Percentiles rank a stretch among this genome's conserved stretches.
These are phyloP conservation scores for Aspergillus sojae DNA, from an alignment of 2,329 filamentous ascomycete genomes.

Conservation along the genomic window DNA sequence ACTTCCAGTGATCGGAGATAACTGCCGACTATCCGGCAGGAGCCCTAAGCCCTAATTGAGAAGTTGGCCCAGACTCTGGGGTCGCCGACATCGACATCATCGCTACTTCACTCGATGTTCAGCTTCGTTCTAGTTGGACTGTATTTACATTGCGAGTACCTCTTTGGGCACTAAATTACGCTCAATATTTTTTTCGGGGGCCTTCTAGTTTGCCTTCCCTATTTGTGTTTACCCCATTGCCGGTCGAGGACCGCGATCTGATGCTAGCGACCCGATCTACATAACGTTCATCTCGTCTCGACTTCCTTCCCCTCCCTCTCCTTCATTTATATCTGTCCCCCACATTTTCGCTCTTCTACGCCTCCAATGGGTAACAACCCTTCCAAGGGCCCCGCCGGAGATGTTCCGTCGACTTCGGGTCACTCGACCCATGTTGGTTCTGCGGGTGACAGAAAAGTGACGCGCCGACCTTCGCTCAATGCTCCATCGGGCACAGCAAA, in stretches of 20 bases:
- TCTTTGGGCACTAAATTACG: neutral
- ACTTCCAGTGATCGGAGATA: conserved; percentile 5
- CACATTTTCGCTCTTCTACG: conserved; percentile 15
- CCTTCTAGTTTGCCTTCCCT: neutral
- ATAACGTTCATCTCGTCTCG: conserved; percentile 9
- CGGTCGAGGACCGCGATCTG: conserved; percentile 21
- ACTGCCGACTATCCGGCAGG: neutral
- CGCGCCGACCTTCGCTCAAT: conserved; percentile 45
- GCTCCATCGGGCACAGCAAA: conserved; percentile 41
- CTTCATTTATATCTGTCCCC: conserved; percentile 10
- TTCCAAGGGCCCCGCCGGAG: conserved; percentile 45
- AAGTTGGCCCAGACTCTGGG: conserved; percentile 16
- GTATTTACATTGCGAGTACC: neutral
- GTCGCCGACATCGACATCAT: conserved; percentile 24
- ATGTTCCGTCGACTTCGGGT: conserved; percentile 30
- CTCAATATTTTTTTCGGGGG: neutral
- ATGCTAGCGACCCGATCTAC: conserved; percentile 28
- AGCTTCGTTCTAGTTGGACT: neutral
- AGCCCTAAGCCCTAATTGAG: conserved; percentile 29
- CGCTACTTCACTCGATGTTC: conserved; percentile 8
- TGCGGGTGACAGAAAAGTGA: conserved; percentile 40
- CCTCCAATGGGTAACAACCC: conserved; percentile 53
- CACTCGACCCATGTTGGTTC: conserved; percentile 28
- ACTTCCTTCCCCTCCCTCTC: conserved; percentile 11
- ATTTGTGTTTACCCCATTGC: conserved; percentile 17